Evolutionary conservation across 176 grass and related monocot species (phyloP), one percentile per base, ranked within the genome.

Genomic region (Elymus sibiricus): DNA sequence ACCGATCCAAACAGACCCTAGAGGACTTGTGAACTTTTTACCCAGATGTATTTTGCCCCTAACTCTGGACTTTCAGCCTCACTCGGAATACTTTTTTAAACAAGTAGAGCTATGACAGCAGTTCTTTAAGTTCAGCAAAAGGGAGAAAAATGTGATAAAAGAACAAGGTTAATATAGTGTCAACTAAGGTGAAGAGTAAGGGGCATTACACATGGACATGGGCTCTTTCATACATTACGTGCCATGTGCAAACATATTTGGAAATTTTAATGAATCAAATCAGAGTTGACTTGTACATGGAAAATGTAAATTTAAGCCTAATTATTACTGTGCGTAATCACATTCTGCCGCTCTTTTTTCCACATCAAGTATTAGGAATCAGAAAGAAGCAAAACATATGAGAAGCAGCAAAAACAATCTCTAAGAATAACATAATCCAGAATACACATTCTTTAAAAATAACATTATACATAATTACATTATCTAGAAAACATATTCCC

Each of bases 401-500:
- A 66, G 17, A 34, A 47, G 5, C 53, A 39, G 76, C 64, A 28
- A 21, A 24, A 79, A 79, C 17, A 40, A 40, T 22, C 32, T 69
- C 32, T 38, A 21, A 22, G 32, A 69, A 38, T 69, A 69, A 38
- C 16, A 37, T 17, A 37, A 69, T 38, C 16, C 32, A 70, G 9
- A 31, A 47, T 62, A 44, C 1, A 28, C 26, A 24, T 42, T 43
- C 40, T 46, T 24, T 64, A 17, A 26, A 13, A 28, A 79, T 27
- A 79, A 4, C 22, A 63, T 66, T 19, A 66, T 31, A 66, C 26
- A 64, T 16, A 64, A 64, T 67, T 67, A 34, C 31, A 37, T 29
- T 44, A 79, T 64, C 56, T 61, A 79, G 37, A 25, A 62, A 11
- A 60, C 47, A 79, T 79, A 79, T 79, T 77, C 75, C 17, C 10